Evolutionary conservation across 2,329 filamentous ascomycete species (phyloP).

Genomic region (Paraphaeosphaeria minitans): DNA sequence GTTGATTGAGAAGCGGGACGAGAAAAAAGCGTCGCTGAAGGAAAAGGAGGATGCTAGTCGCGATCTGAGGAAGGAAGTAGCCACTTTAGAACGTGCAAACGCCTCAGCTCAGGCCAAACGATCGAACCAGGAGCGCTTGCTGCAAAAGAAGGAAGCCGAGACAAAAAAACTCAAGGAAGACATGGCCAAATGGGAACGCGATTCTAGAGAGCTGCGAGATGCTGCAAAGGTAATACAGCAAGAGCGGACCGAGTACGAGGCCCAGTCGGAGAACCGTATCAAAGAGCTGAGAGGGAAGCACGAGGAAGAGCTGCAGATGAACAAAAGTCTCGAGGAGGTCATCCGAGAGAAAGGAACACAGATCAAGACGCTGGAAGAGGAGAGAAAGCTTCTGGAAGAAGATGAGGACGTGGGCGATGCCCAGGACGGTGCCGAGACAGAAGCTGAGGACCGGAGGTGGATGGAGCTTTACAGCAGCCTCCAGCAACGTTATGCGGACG

Average conservation of each 20-base stretch:
- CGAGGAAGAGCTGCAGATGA: conserved; percentile 50
- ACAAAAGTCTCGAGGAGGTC: conserved; percentile 72
- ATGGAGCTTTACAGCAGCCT: conserved; percentile 60
- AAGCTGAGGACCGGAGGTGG: conserved; percentile 59
- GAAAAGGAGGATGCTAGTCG: conserved; percentile 91
- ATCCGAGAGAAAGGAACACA: conserved; percentile 72
- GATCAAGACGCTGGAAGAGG: conserved; percentile 75
- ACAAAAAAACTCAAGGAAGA: conserved; percentile 72
- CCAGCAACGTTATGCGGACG: conserved; percentile 54
- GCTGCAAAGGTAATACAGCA: conserved; percentile 57
- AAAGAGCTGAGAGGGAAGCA: conserved; percentile 49
- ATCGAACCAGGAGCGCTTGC: conserved; percentile 73
- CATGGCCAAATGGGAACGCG: conserved; percentile 70
- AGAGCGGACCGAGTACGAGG: conserved; percentile 45
- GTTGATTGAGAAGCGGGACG: conserved; percentile 76
- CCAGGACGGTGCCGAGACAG: conserved; percentile 47
- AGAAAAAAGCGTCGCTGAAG: conserved; percentile 76
- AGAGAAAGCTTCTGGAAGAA: conserved; percentile 61
- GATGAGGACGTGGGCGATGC: conserved; percentile 50
- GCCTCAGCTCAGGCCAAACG: conserved; percentile 79
- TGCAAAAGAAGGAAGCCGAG: conserved; percentile 72
- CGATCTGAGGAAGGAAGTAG: conserved; percentile 80
- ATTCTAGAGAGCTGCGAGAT: conserved; percentile 60
- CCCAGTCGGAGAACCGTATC: conserved; percentile 47
- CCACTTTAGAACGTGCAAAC: conserved; percentile 80